Evolutionary conservation across 2,329 filamentous ascomycete genomes (phyloP), one percentile per base, ranked within the genome.

Genomic region (Colletotrichum lini): DNA sequence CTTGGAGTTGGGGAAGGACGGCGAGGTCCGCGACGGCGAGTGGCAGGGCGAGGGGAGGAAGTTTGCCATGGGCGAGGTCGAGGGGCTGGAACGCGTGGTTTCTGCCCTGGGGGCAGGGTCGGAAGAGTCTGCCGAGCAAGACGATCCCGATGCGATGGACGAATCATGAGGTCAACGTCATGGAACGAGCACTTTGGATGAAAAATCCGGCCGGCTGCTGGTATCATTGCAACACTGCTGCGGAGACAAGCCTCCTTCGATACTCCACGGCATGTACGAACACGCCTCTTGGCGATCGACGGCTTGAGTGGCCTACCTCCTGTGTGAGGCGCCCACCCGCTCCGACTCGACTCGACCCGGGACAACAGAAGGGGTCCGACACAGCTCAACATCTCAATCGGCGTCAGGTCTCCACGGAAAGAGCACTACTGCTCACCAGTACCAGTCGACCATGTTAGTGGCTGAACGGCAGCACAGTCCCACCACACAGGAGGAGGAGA

Each of bases 1-100:
- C 0, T 82, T 95, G 67, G 92, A 94, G 76, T 79, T 93, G 44
- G 90, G 88, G 2, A 79, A 82, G 6, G 82, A 87, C 71, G 91
- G 91, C 13, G 90, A 90, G 76, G 86, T 92, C 58, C 85, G 88
- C 71, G 90, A 91, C 76, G 90, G 90, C 13, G 89, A 92, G 78
- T 90, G 89, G 88, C 88, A 90, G 76, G 88, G 86, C 7, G 84
- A 84, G 45, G 88, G 88, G 7, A 80, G 85, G 71, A 84, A 80
- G 38, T 75, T 90, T 16, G 84, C 80, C 2, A 82, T 82, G 57
- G 85, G 82, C 2, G 89, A 92, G 77, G 88, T 91, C 1, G 88
- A 90, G 72, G 86, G 85, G 9, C 73, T 91, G 72, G 90, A 91
- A 77, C 82, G 77, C 64, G 80, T 89, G 3, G 84, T 86, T 30